These are phyloP conservation scores for Lodderomyces margitis DNA, from an alignment of 1,139 yeast species.

Conservation along the genomic window DNA sequence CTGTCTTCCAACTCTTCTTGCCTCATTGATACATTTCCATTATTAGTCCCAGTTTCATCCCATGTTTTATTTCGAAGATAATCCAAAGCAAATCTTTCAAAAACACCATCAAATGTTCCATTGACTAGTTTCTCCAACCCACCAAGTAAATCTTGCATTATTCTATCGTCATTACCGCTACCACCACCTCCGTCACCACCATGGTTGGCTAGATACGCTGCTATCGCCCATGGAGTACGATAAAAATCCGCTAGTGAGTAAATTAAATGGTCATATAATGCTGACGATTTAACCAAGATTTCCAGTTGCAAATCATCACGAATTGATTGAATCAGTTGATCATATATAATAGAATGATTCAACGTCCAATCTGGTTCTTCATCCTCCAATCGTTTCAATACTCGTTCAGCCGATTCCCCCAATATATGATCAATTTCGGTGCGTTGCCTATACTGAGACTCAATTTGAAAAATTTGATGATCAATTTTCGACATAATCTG, in stretches of 20 bases:
- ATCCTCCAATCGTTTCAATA: slow-evolving; percentile 45
- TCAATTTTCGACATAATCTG: slow-evolving; percentile 29
- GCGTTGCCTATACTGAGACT: slow-evolving; percentile 45
- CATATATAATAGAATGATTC: slow-evolving; percentile 39
- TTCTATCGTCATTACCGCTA: neutral
- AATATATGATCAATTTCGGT: slow-evolving; percentile 53
- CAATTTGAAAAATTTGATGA: slow-evolving; percentile 49
- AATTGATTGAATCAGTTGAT: slow-evolving; percentile 39
- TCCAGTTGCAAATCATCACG: slow-evolving; percentile 51
- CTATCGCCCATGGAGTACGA: slow-evolving; percentile 15
- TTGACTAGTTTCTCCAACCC: slow-evolving; percentile 30
- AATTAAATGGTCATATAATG: slow-evolving; percentile 42
- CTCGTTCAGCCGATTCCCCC: slow-evolving; percentile 39
- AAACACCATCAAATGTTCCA: slow-evolving; percentile 38
- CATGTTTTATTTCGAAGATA: slow-evolving; percentile 28
- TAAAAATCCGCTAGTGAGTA: slow-evolving; percentile 27
- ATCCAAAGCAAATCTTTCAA: slow-evolving; percentile 29
- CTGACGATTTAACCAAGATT: slow-evolving; percentile 53
- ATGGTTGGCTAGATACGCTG: slow-evolving; percentile 3
- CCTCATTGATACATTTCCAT: neutral
- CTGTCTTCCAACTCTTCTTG: neutral
- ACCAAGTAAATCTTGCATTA: slow-evolving; percentile 13
- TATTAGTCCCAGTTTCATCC: slow-evolving; percentile 16
- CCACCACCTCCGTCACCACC: neutral
- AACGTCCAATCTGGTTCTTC: slow-evolving; percentile 53